These are phyloP conservation scores for Uronychia setigera DNA, from an alignment of 73 alveolate genomes.

Conservation along the genomic window DNA sequence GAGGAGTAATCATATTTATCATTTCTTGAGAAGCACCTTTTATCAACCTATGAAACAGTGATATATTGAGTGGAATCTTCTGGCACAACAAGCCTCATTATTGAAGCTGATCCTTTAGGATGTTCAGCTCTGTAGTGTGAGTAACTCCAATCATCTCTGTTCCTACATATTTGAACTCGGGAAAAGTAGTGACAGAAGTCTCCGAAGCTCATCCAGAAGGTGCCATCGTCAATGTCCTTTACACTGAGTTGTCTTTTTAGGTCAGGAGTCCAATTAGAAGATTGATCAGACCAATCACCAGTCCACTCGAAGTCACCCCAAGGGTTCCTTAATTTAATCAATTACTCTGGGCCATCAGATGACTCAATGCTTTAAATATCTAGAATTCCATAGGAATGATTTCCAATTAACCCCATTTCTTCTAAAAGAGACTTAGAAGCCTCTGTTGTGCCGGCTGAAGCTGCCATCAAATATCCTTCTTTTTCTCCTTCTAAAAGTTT, in stretches of 20 bases:
- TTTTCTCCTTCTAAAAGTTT: conserved; percentile 69
- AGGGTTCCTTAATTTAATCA: conserved; percentile 94
- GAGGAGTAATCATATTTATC: conserved; percentile 76
- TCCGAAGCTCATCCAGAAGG: conserved; percentile 92
- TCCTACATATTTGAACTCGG: conserved; percentile 86
- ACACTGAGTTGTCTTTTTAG: conserved; percentile 75
- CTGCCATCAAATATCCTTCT: conserved; percentile 77
- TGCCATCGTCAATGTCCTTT: conserved; percentile 86
- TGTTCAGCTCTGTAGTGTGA: conserved; percentile 27
- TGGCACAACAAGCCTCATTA: conserved; percentile 45
- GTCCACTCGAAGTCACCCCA: conserved; percentile 98
- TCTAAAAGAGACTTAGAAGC: conserved; percentile 79
- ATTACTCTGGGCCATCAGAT: conserved; percentile 52
- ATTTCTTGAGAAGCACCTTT: conserved; percentile 73
- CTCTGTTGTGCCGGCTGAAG: conserved; percentile 88
- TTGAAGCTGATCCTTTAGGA: conserved; percentile 49
- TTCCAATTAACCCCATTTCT: conserved; percentile 90
- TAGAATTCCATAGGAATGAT: conserved; percentile 93
- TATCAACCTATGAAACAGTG: conserved; percentile 54
- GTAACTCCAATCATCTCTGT: conserved; percentile 77
- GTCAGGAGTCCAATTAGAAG: conserved; percentile 93
- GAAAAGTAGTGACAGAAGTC: conserved; percentile 93
- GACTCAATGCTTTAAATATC: conserved; percentile 74
- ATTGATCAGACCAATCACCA: conserved; percentile 97
- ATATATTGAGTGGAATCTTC: conserved; percentile 52